Percentiles rank a stretch among this genome's conserved stretches.
Conservation (phyloP, 2,329 filamentous ascomycete genomes). For the Fonsecaea pedrosoi region DNA sequence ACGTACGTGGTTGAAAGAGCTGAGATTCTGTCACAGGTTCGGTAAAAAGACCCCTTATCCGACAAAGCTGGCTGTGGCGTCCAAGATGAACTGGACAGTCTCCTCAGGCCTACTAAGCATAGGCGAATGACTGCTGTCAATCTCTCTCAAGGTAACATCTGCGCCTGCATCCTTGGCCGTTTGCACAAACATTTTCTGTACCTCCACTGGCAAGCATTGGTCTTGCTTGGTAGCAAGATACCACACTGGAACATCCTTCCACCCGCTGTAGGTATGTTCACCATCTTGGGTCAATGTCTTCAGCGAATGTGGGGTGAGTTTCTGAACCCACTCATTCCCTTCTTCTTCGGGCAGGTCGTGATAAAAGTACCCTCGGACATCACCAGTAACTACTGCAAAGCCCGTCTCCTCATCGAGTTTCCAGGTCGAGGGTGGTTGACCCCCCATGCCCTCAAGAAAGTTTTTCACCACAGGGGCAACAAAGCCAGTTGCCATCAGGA, state of each 20-base stretch:
- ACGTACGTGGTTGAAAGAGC: neutral
- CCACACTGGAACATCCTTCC: conserved; percentile 57
- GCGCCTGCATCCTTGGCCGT: conserved; percentile 48
- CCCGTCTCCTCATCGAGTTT: conserved; percentile 50
- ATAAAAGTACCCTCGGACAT: conserved; percentile 56
- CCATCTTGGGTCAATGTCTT: conserved; percentile 56
- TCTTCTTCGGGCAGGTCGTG: conserved; percentile 58
- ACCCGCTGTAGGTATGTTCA: conserved; percentile 55
- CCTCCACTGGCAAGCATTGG: conserved; percentile 48
- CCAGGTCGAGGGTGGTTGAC: conserved; percentile 54
- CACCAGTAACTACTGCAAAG: conserved; percentile 49
- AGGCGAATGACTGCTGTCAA: conserved; percentile 57
- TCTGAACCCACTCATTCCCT: conserved; percentile 50
- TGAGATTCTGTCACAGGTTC: neutral
- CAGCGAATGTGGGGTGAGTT: conserved; percentile 52
- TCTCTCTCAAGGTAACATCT: conserved; percentile 49
- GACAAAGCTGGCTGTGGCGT: conserved; percentile 45
- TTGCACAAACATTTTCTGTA: conserved; percentile 50
- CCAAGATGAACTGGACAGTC: conserved; percentile 48
- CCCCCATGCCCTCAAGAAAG: conserved; percentile 53
- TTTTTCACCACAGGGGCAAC: conserved; percentile 47
- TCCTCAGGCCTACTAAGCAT: conserved; percentile 57
- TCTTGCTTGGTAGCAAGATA: conserved; percentile 56
- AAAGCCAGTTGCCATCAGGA: conserved; percentile 57
- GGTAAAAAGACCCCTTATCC: neutral